Percentiles rank a stretch among this genome's conserved stretches.
Conservation (phyloP, 2,329 filamentous ascomycete species). For the Graphilbum fragrans region DNA sequence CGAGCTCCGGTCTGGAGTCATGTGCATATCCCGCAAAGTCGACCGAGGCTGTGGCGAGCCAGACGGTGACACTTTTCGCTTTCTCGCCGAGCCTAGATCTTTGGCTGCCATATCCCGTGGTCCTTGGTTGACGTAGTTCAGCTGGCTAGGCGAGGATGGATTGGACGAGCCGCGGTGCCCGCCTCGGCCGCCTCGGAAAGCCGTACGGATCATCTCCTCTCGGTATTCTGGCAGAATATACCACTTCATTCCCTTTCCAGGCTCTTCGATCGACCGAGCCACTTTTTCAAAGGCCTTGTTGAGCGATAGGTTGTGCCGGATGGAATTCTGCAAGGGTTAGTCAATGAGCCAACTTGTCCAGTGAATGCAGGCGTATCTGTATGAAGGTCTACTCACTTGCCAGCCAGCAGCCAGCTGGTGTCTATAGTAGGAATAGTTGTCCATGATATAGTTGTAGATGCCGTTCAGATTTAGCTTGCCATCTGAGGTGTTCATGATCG, state of each 20-base stretch:
- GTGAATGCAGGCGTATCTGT: background rate
- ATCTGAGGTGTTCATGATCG: conserved; percentile 75
- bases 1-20: conserved; percentile 43
- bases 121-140: conserved; percentile 49
- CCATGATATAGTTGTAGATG: conserved; percentile 89
- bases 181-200: conserved; percentile 47
- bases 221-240: conserved; percentile 74
- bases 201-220: conserved; percentile 77
- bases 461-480: conserved; percentile 83
- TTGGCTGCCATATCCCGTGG: conserved; percentile 41
- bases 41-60: conserved; percentile 43
- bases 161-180: conserved; percentile 57
- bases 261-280: conserved; percentile 82
- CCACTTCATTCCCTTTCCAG: conserved; percentile 99
- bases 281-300: conserved; percentile 95
- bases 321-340: conserved; percentile 53
- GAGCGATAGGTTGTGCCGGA: conserved; percentile 88
- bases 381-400: conserved; percentile 51
- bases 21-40: conserved; percentile 36
- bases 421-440: conserved; percentile 86
- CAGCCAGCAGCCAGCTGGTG: conserved; percentile 67
- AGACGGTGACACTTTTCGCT: conserved; percentile 41
- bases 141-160: conserved; percentile 53
- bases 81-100: conserved; percentile 40
- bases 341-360: background rate